These are phyloP conservation scores for Aureobasidium sp. DNA, from an alignment of 2,329 filamentous ascomycete genomes.

Conservation along the genomic window DNA sequence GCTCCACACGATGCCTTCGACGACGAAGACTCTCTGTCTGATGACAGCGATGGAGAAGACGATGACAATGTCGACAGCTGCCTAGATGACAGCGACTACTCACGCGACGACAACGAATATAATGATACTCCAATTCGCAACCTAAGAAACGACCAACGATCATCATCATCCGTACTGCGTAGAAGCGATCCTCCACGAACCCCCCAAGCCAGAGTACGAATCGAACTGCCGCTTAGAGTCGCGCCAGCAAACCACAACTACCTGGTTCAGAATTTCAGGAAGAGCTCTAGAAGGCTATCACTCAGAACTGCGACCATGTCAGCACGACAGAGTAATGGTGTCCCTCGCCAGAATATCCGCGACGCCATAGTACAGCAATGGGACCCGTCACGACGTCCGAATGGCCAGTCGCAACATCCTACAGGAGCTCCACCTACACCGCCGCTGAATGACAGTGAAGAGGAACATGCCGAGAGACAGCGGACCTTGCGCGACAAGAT, in stretches of 20 bases:
- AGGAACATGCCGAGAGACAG: constrained; percentile 33
- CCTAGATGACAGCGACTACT: not conserved
- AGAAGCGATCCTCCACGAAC: not conserved
- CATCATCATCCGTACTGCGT: not conserved
- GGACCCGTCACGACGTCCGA: not conserved
- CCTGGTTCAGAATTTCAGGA: not conserved
- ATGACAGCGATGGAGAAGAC: not conserved
- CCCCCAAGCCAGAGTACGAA: not conserved
- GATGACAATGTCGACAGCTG: not conserved
- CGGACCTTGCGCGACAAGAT: constrained; percentile 45
- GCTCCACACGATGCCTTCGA: not conserved
- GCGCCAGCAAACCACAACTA: constrained; percentile 1
- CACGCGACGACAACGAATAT: constrained; percentile 1
- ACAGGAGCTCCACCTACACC: constrained; percentile 25
- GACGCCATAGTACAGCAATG: constrained; percentile 20
- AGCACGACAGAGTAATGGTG: constrained; percentile 10
- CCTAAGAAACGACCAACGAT: not conserved
- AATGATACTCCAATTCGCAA: not conserved
- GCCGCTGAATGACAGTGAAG: constrained; percentile 45
- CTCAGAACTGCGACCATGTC: not conserved
- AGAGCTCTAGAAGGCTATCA: not conserved
- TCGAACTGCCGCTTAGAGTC: not conserved
- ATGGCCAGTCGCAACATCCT: constrained; percentile 1
- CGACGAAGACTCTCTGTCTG: not conserved
- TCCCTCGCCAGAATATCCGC: constrained; percentile 16